Evolutionary conservation across 768 basidiomycete species (phyloP), one percentile per base, ranked within the genome.

Genomic region (Rhizopogon sp.): DNA sequence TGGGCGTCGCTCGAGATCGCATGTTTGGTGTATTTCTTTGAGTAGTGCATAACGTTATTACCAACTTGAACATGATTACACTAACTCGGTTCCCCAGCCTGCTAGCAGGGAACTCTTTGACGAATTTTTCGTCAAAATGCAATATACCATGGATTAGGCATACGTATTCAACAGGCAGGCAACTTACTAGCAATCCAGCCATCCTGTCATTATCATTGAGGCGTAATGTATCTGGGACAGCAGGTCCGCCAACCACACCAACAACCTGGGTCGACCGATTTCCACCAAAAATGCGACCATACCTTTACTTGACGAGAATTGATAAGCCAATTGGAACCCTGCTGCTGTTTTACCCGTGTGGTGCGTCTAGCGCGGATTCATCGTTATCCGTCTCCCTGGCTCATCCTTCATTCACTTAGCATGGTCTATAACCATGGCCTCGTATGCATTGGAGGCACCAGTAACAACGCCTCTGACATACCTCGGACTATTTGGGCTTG

Each of bases 341-440:
- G 43, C 71, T 99, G 13, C 77, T 99, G 14, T 96, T 88, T 67
- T 95, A 93, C 74, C 97, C 97, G 1, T 98, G 97, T 69, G 82
- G 96, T 97, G 53, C 62, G 87, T 82, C 47, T 5, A 16, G 35
- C 5, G 5, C 5, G 5, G 5, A 10, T 25, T 37, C 6, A 5
- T 42, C 29, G 52, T 5, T 6, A 2, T 20, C 11, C 46, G 43
- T 17, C 20, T 31, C 17, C 6, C 35, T 11, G 10, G 28, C 22
- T 14, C 20, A 9, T 41, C 16, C 37, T 53, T 44, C 31, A n/a
- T 14, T 13, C n/a, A 20, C 29, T 11, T 60, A 99, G 97, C 94
- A 7, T 99, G 97, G 97, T 93, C 93, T 9, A 97, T 99, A 64
- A 91, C 93, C 6, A 96, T 99, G 90, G 93, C 93, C 0, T 85